A percentile compares a stretch with the other conserved stretches of the same genome.
Evolutionary conservation across 2,329 filamentous ascomycete species (phyloP).

Genomic region (Aspergillus quadricinctus): DNA sequence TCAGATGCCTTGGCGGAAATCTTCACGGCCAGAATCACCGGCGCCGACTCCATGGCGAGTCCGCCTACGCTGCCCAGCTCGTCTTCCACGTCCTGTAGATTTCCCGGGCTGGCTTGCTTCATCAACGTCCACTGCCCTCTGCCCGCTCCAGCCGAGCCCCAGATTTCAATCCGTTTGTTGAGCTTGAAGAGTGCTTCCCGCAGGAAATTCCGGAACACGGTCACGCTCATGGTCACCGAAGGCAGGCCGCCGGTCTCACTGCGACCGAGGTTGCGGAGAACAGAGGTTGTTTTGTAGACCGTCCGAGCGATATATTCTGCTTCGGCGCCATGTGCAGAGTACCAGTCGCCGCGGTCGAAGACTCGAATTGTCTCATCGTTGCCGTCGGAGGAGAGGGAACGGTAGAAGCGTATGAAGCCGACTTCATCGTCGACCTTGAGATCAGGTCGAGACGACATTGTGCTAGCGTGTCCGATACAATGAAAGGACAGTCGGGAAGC

Average conservation of each 20-base stretch:
- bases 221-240: constrained; percentile 92
- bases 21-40: constrained; percentile 93
- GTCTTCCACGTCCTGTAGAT: constrained; percentile 94
- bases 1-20: constrained; percentile 83
- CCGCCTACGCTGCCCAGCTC: constrained; percentile 65
- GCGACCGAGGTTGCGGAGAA: constrained; percentile 82
- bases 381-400: constrained; percentile 68
- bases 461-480: constrained; percentile 22
- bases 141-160: constrained; percentile 67
- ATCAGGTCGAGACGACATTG: constrained; percentile 68
- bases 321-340: constrained; percentile 60
- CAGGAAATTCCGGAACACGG: constrained; percentile 92
- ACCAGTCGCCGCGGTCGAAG: constrained; percentile 92
- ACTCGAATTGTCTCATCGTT: constrained; percentile 69
- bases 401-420: constrained; percentile 95
- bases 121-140: constrained; percentile 82
- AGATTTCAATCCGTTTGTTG: constrained; percentile 88
- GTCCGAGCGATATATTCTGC: constrained; percentile 50
- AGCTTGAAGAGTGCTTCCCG: constrained; percentile 89
- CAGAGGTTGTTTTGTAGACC: constrained; percentile 98
- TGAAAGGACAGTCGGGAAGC: constrained; percentile 5
- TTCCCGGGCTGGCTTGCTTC: constrained; percentile 92
- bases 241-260: constrained; percentile 79
- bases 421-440: constrained; percentile 91
- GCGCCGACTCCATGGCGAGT: constrained; percentile 73